Base-by-base conservation (phyloP, 2,329 filamentous ascomycete genomes). In the Penicillium sp. region DNA sequence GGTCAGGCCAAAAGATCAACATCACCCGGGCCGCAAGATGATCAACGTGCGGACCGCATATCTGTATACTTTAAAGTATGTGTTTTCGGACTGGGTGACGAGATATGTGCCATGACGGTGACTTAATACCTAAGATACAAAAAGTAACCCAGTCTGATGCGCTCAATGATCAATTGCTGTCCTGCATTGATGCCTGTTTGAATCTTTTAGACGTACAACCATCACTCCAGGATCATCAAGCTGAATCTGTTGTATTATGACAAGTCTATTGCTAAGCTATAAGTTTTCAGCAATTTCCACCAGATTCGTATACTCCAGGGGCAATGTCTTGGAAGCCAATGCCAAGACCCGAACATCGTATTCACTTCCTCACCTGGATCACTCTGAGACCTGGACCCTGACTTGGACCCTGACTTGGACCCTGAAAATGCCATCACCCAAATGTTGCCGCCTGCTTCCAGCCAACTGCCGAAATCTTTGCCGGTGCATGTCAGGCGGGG, bases 401-500 rank as follows among this genome's bases (percentile, higher is more conserved):
- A 35, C 22, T 16, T 3, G 19, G 19, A 24, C 27, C 29, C 33
- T 50, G 46, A 35, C 22, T 16, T 3, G 19, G 19, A 24, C 27
- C 29, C 33, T 50, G 48, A n/a, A 27, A n/a, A 27, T 21, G 5
- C 22, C 21, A 21, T 24, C n/a, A 26, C 21, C 9, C 5, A 10
- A 49, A 50, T 19, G 33, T 13, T 35, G 33, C 16, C 22, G 56
- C 56, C 35, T 47, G 21, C 39, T 11, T 41, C n/a, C 13, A 43
- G 24, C 14, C 57, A 70, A 70, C 62, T 70, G 65, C 70, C 70
- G 68, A 70, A 59, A 63, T 55, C 50, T 61, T 45, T 72, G 69
- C 70, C 69, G 61, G 61, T 51, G 58, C 44, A 55, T 54, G 26
- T 16, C 33, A 44, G 55, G 56, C 61, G 61, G 60, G 56, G 57